Conservation (phyloP, 371 early-diverging fungal species). For the Choanephora cucurbitarum region DNA sequence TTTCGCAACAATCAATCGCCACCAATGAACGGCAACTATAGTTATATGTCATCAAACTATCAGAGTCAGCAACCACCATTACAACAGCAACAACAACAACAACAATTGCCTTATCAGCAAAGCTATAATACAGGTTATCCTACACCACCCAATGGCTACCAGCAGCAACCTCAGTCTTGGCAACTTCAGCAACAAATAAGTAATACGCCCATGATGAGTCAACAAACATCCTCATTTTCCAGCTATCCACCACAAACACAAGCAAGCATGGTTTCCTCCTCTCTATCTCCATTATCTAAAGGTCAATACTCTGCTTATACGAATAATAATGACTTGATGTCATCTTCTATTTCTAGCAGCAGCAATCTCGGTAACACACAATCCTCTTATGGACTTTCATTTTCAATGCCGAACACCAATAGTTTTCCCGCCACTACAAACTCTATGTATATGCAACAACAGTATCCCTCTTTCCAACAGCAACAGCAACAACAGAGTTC, state of each 20-base stretch:
- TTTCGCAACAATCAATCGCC: conserved; percentile 28
- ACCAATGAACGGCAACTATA: not conserved
- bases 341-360: not conserved
- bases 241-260: not conserved
- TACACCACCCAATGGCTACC: conserved; percentile 16
- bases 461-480: not conserved
- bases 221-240: conserved; percentile 9
- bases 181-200: conserved; percentile 14
- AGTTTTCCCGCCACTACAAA: not conserved
- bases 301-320: conserved; percentile 22
- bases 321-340: conserved; percentile 10
- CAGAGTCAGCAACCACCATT: conserved; percentile 26
- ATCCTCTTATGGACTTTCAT: not conserved
- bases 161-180: conserved; percentile 13
- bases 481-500: conserved; percentile 20
- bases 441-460: not conserved
- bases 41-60: conserved; percentile 1
- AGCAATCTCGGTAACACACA: not conserved
- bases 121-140: not conserved
- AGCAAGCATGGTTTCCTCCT: conserved; percentile 6
- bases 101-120: not conserved
- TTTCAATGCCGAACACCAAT: not conserved
- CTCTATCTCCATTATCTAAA: conserved; percentile 19
- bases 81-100: conserved; percentile 26
- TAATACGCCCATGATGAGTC: conserved; percentile 5